Percentiles rank a stretch among this genome's conserved stretches.
phyloP scores from a whole-genome alignment of 2,329 filamentous ascomycete genomes.

The Gyromitra esculenta region DNA sequence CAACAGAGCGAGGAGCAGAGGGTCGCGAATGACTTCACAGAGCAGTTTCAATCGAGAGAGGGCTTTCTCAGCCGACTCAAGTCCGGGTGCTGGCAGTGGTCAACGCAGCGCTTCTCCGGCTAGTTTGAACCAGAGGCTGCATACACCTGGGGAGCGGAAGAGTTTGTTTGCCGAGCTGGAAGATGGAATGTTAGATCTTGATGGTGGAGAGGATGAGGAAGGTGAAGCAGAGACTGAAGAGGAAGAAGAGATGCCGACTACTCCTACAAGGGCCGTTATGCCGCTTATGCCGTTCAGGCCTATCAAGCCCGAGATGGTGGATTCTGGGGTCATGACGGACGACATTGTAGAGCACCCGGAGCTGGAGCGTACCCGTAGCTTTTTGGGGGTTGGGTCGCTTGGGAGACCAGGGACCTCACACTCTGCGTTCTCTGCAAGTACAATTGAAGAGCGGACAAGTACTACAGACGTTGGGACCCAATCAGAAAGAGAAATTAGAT shows the following conservation, averaged over 20 bases:
- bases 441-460: constrained; percentile 24
- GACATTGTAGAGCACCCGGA: constrained; percentile 37
- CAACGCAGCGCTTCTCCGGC: constrained; percentile 34
- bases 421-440: constrained; percentile 30
- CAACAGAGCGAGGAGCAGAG: constrained; percentile 70
- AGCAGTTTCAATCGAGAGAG: constrained; percentile 69
- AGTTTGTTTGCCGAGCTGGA: constrained; percentile 92
- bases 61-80: constrained; percentile 45
- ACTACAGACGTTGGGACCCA: constrained; percentile 44
- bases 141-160: constrained; percentile 54
- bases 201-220: constrained; percentile 69
- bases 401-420: constrained; percentile 42
- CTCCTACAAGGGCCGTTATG: constrained; percentile 44
- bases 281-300: constrained; percentile 48
- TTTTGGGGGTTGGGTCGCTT: constrained; percentile 23
- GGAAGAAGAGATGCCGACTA: constrained; percentile 44
- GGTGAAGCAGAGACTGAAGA: constrained; percentile 58
- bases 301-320: constrained; percentile 48
- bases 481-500: constrained; percentile 29
- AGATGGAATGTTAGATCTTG: constrained; percentile 75
- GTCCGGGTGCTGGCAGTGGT: constrained; percentile 26
- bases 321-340: constrained; percentile 53
- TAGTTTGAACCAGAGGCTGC: constrained; percentile 28
- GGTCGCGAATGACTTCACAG: constrained; percentile 69
- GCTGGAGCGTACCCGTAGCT: constrained; percentile 29